Evolutionary conservation across 2,329 filamentous ascomycete species (phyloP), one percentile per base, ranked within the genome.

Genomic region (Diaporthe amygdali): DNA sequence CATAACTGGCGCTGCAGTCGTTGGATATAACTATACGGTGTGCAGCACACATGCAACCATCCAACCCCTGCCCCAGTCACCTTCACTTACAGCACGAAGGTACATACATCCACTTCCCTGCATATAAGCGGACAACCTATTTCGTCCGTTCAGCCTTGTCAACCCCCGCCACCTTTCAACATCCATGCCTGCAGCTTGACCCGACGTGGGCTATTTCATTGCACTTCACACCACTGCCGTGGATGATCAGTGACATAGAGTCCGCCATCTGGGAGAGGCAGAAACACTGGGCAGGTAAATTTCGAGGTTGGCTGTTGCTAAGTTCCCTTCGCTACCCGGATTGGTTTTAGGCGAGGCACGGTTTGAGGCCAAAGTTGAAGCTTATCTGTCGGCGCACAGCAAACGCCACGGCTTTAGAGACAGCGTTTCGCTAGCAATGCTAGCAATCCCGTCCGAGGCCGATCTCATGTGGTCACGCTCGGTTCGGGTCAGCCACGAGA

Each of bases 111-210:
- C 59, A 64, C 59, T 64, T 34, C 8, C 44, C 37, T 64, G 59
- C 59, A 49, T 64, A 37, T 47, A 46, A 49, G 44, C 44, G n/a
- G 44, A 44, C 59, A 37, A 25, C 5, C 30, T 37, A n/a, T 64
- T 37, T 49, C 22, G 44, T 34, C 59, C 2, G 12, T 64, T 64
- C 59, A 64, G 59, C 59, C 59, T 64, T 49, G 59, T 37, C 44
- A 32, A 49, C 27, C 59, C 59, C 59, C n/a, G 59, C 59, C 59
- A 64, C 59, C 59, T 64, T 63, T 64, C 8, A 10, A 25, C 15
- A 15, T 51, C 17, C 14, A 63, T n/a, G 5, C 9, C 37, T 30
- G 25, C 27, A 30, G 25, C 25, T 61, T 25, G 37, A 46, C 55
- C 10, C 46, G 37, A 39, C 32, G 20, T 52, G 49, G 49, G 14